These are phyloP conservation scores for Pseudonitzschia multistriata DNA, from an alignment of 108 stramenopile species.

Conservation along the genomic window DNA sequence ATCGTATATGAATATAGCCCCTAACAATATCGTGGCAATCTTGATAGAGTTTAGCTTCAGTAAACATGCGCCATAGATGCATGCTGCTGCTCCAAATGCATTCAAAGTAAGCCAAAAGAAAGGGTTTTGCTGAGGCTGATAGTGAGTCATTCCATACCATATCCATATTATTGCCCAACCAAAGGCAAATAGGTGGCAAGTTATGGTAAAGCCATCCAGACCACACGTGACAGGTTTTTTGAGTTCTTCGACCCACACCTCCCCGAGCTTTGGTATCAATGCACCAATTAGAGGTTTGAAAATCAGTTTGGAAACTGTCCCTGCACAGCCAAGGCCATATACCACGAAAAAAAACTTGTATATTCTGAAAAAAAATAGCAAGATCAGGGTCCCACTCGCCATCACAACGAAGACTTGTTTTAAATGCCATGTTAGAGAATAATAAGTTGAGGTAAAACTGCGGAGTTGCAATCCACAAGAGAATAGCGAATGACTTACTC, in stretches of 20 bases:
- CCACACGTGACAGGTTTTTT: conserved; percentile 23
- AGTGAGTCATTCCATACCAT: conserved; percentile 36
- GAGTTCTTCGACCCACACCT: conserved; percentile 19
- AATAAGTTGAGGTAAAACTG: conserved; percentile 5
- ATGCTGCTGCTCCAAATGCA: conserved; percentile 76
- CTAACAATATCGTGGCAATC: conserved; percentile 75
- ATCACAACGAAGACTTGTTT: conserved; percentile 59
- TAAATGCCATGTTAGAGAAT: conserved; percentile 36
- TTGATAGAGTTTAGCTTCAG: conserved; percentile 69
- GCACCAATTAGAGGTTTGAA: conserved; percentile 16
- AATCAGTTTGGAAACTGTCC: conserved; percentile 37
- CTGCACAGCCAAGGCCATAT: conserved; percentile 71
- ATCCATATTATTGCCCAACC: conserved; percentile 33
- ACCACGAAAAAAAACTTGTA: conserved; percentile 61
- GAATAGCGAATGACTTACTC: too few species aligned
- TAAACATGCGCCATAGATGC: conserved; percentile 65
- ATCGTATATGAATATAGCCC: conserved; percentile 86
- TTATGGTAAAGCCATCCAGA: conserved; percentile 26
- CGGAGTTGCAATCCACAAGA: too few species aligned
- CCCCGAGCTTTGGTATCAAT: conserved; percentile 19
- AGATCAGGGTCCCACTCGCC: conserved; percentile 56
- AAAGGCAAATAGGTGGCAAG: conserved; percentile 17
- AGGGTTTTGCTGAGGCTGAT: conserved; percentile 21
- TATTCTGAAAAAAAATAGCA: conserved; percentile 73
- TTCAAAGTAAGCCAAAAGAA: conserved; percentile 82